Conservation (phyloP, 78 protist genomes). For the Dictyostelium purpureum region DNA sequence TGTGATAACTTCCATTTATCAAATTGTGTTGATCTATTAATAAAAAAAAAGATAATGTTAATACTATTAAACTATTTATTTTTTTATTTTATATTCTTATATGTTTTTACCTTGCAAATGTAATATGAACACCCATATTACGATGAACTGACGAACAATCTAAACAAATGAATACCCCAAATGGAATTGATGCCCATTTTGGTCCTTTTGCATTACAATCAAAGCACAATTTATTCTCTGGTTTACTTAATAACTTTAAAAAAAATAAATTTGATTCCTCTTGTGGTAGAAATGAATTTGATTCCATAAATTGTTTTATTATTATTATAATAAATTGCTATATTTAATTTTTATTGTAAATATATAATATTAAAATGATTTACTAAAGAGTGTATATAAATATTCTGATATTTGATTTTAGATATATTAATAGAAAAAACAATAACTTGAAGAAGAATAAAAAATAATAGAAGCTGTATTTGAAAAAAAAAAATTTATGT, state of each 20-base stretch:
- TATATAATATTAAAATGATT: not conserved
- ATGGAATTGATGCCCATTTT: constrained; percentile 87
- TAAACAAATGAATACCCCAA: constrained; percentile 89
- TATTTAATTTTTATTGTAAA: too few species aligned
- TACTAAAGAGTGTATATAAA: not conserved
- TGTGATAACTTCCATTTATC: constrained; percentile 79
- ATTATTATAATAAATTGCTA: too few species aligned
- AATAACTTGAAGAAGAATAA: too few species aligned
- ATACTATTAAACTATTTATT: not conserved
- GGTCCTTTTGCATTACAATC: constrained; percentile 92
- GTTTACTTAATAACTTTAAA: not conserved
- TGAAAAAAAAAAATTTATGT: too few species aligned
- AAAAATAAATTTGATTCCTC: constrained; percentile 14
- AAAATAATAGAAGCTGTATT: not conserved
- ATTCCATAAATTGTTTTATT: not conserved
- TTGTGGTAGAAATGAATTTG: not conserved
- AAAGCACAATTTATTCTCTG: constrained; percentile 78
- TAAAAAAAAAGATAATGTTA: not conserved
- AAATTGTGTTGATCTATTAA: constrained; percentile 30
- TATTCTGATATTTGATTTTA: not conserved
- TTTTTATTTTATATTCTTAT: too few species aligned
- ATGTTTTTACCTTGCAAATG: constrained; percentile 42
- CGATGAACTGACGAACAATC: constrained; percentile 90
- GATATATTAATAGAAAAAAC: not conserved
- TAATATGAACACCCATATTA: constrained; percentile 88